A percentile compares a stretch with the other conserved stretches of the same genome.
Conservation (phyloP, 768 basidiomycete genomes). For the Suillus subalutaceus region DNA sequence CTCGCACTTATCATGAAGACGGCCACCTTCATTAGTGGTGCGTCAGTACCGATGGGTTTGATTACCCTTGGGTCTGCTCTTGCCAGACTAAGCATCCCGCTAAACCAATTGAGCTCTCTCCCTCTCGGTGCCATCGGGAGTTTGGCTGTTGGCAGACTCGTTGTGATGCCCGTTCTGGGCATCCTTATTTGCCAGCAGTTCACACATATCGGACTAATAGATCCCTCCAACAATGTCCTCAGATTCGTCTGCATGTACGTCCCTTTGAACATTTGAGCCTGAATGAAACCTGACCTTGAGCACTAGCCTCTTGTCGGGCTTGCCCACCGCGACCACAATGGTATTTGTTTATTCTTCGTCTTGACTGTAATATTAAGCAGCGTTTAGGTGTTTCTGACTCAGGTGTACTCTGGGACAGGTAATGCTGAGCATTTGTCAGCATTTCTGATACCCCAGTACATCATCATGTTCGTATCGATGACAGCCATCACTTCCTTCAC, state of each 20-base stretch:
- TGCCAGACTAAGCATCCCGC: constrained; percentile 57
- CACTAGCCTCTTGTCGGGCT: constrained; percentile 57
- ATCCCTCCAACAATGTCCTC: constrained; percentile 56
- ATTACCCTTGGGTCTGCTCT: constrained; percentile 65
- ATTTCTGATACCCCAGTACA: constrained; percentile 63
- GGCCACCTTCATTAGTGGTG: constrained; percentile 59
- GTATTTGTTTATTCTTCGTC: constrained; percentile 30
- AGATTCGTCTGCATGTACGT: constrained; percentile 72
- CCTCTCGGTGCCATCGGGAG: constrained; percentile 55
- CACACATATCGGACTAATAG: constrained; percentile 48
- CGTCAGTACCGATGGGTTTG: constrained; percentile 65
- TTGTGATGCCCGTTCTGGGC: constrained; percentile 63
- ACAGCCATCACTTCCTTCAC: constrained; percentile 40
- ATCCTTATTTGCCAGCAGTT: constrained; percentile 58
- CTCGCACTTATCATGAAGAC: constrained; percentile 63
- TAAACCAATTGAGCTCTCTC: constrained; percentile 44
- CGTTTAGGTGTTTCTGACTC: constrained; percentile 59
- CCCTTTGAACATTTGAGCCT: constrained; percentile 1
- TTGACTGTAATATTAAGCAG: background rate
- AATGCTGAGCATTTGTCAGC: constrained; percentile 61
- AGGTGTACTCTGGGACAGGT: constrained; percentile 69
- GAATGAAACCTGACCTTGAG: background rate
- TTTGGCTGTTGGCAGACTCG: constrained; percentile 56
- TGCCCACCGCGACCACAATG: constrained; percentile 65
- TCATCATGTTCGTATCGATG: constrained; percentile 42